Percentiles rank a stretch among this genome's conserved stretches.
Evolutionary conservation across 495 filamentous ascomycete species (phyloP).

Genomic region (Monascus purpureus): DNA sequence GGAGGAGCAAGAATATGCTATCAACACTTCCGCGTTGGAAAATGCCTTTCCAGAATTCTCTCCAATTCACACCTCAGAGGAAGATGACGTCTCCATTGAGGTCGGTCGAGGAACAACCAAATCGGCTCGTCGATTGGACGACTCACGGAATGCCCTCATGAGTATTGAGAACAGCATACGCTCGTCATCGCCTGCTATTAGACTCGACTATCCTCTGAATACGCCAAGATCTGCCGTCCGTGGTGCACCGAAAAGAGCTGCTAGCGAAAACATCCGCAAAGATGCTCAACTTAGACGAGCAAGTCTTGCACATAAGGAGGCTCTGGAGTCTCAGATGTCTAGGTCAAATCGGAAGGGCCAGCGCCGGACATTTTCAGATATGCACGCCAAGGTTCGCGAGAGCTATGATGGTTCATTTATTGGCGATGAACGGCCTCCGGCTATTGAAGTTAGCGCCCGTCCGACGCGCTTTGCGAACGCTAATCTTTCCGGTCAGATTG

Average conservation of each 20-base stretch:
- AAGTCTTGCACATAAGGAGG: slow-evolving; percentile 33
- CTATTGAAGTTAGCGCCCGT: slow-evolving; percentile 28
- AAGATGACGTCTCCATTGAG: slow-evolving; percentile 30
- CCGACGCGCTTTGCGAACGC: slow-evolving; percentile 41
- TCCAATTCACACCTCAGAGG: slow-evolving; percentile 26
- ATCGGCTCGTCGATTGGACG: slow-evolving; percentile 19
- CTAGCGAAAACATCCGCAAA: slow-evolving; percentile 29
- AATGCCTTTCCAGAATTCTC: slow-evolving; percentile 50
- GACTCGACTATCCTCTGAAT: slow-evolving; percentile 27
- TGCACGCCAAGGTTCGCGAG: slow-evolving; percentile 41
- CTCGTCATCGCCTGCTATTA: slow-evolving; percentile 32
- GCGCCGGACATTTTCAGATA: slow-evolving; percentile 33
- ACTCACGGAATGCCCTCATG: slow-evolving; percentile 31
- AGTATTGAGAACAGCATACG: slow-evolving; percentile 35
- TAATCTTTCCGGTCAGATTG: slow-evolving; percentile 32
- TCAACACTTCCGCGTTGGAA: slow-evolving; percentile 51
- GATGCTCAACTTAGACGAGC: slow-evolving; percentile 31
- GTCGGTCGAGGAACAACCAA: slow-evolving; percentile 28
- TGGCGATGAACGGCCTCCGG: slow-evolving; percentile 37
- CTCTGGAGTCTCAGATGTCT: slow-evolving; percentile 21
- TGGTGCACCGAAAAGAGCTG: slow-evolving; percentile 14
- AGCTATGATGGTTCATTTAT: slow-evolving; percentile 41
- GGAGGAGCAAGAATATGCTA: slow-evolving; percentile 31
- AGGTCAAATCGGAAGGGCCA: slow-evolving; percentile 20
- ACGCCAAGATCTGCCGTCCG: slow-evolving; percentile 25